These are phyloP conservation scores for Phlebiopsis gigantea DNA, from an alignment of 768 basidiomycete genomes.

Conservation along the genomic window DNA sequence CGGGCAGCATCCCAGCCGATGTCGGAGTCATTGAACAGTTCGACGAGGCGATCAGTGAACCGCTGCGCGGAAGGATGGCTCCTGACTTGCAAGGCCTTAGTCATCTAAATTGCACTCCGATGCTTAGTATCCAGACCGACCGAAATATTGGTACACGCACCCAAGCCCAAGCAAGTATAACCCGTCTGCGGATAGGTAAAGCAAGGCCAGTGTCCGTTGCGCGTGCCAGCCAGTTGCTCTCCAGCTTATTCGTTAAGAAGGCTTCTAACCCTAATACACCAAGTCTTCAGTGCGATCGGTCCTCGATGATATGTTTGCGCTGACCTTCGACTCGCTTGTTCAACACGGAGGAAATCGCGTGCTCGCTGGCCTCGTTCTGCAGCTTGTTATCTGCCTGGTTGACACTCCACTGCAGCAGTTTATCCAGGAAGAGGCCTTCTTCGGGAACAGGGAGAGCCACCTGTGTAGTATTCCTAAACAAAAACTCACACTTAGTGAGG, in stretches of 20 bases:
- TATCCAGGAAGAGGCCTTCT: conserved; percentile 45
- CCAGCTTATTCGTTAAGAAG: conserved; percentile 40
- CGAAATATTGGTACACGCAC: conserved; percentile 33
- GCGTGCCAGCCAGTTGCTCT: conserved; percentile 43
- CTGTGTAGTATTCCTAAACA: conserved; percentile 29
- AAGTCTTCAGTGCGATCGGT: neutral
- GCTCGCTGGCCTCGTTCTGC: conserved; percentile 52
- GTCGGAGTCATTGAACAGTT: conserved; percentile 58
- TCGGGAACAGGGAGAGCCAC: conserved; percentile 45
- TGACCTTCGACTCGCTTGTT: conserved; percentile 76
- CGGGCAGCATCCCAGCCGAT: conserved; percentile 74
- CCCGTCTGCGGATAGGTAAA: conserved; percentile 39
- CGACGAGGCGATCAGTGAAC: conserved; percentile 63
- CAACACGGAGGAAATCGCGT: conserved; percentile 59
- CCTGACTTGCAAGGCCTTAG: conserved; percentile 74
- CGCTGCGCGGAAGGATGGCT: conserved; percentile 53
- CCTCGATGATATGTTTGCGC: conserved; percentile 12
- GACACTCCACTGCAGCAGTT: conserved; percentile 58
- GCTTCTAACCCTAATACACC: conserved; percentile 35
- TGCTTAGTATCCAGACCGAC: neutral
- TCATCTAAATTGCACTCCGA: conserved; percentile 43
- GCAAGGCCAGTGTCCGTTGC: conserved; percentile 33
- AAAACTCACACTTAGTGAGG: neutral
- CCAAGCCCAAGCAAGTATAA: conserved; percentile 64
- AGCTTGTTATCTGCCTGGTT: conserved; percentile 37